A percentile compares a stretch with the other conserved stretches of the same genome.
phyloP scores from a whole-genome alignment of 73 alveolate species.

The Tetrahymena malaccensis region DNA sequence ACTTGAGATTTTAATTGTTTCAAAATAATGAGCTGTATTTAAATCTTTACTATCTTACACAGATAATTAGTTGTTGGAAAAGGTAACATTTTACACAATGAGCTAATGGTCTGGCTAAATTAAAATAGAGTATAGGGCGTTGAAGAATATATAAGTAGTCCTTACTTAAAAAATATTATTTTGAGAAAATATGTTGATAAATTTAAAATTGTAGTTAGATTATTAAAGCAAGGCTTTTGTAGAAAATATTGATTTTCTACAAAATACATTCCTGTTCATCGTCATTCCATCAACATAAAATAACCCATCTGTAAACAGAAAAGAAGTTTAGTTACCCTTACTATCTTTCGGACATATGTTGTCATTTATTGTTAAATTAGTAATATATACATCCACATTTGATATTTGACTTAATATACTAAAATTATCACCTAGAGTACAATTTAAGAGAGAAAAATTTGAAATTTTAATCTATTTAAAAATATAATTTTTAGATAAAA shows the following conservation, averaged over 20 bases:
- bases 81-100: background rate
- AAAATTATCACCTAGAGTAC: background rate
- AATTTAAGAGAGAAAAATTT: background rate
- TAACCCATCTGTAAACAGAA: background rate
- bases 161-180: background rate
- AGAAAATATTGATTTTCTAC: background rate
- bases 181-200: background rate
- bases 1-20: background rate
- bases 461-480: background rate
- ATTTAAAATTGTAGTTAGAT: background rate
- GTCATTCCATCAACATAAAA: background rate
- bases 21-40: background rate
- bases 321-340: background rate
- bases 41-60: background rate
- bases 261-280: background rate
- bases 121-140: background rate
- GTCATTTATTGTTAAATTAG: background rate
- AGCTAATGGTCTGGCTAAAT: background rate
- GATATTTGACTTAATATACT: background rate
- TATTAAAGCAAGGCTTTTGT: background rate
- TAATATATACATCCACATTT: background rate
- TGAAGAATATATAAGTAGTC: background rate
- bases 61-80: background rate
- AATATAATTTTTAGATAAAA: no score
- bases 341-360: background rate